Conservation (phyloP, 2,329 filamentous ascomycete species). For the Paracorniculantispora psalliotae region DNA sequence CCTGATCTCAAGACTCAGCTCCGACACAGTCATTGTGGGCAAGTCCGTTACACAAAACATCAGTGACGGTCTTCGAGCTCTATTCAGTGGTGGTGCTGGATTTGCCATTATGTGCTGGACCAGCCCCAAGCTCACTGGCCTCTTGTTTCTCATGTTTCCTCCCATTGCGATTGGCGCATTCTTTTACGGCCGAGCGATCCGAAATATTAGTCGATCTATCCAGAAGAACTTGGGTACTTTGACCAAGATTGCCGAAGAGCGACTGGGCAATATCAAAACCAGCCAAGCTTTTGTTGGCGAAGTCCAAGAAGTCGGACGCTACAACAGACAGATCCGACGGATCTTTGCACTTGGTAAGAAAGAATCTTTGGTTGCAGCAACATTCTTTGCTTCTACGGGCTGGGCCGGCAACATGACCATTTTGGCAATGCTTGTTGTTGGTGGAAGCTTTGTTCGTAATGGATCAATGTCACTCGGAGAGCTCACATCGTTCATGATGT, state of each 20-base stretch:
- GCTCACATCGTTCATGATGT: conserved; percentile 96
- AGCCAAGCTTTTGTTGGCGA: conserved; percentile 96
- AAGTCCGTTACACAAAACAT: conserved; percentile 98
- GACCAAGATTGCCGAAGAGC: conserved; percentile 96
- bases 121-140: conserved; percentile 81
- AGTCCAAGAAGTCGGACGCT: conserved; percentile 80
- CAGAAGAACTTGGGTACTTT: conserved; percentile 89
- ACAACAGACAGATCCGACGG: conserved; percentile 86
- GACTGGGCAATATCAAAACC: conserved; percentile 93
- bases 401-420: conserved; percentile 97
- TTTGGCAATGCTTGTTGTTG: conserved; percentile 81
- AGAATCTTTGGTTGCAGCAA: conserved; percentile 83
- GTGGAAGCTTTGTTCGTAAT: conserved; percentile 81
- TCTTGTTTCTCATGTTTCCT: conserved; percentile 82
- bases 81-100: conserved; percentile 86
- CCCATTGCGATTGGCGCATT: conserved; percentile 87
- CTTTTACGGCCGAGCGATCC: conserved; percentile 83
- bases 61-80: conserved; percentile 86
- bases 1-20: conserved; percentile 89
- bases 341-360: conserved; percentile 85
- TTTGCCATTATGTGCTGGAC: conserved; percentile 95
- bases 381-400: conserved; percentile 82
- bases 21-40: conserved; percentile 95
- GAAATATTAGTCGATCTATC: conserved; percentile 85
- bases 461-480: conserved; percentile 88